Evolutionary conservation across 176 grass and related monocot genomes (phyloP).

Genomic region (Carex myosuroides): DNA sequence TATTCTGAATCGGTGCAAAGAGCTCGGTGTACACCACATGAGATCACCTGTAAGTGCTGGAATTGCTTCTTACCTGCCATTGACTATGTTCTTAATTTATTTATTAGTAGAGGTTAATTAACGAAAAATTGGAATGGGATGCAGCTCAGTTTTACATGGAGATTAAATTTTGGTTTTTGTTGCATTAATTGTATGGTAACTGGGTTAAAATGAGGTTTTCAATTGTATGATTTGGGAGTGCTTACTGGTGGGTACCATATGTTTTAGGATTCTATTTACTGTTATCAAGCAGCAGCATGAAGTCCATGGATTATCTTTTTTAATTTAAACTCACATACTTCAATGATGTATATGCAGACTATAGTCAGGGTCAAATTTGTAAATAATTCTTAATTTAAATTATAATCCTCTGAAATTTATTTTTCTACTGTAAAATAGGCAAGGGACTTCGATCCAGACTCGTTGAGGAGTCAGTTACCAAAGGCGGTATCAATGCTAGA

Average conservation of each 20-base stretch:
- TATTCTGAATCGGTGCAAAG: constrained; percentile 61
- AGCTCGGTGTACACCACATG: constrained; percentile 61
- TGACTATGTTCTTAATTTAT: not conserved
- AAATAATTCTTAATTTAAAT: not conserved
- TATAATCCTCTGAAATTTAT: not conserved
- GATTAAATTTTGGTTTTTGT: not conserved
- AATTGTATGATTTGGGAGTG: not conserved
- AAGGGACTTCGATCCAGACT: constrained; percentile 75
- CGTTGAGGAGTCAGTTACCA: constrained; percentile 59
- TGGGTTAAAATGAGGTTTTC: not conserved
- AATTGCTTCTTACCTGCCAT: not conserved
- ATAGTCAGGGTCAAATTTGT: not conserved
- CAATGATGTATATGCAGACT: not conserved
- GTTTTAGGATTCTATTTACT: not conserved
- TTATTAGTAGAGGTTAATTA: not conserved
- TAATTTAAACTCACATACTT: not conserved
- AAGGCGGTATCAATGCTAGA: constrained; percentile 75
- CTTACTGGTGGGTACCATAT: not conserved
- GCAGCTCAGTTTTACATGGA: not conserved
- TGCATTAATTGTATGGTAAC: not conserved
- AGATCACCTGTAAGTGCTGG: constrained; percentile 53
- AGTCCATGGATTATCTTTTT: not conserved
- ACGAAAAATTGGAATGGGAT: not conserved
- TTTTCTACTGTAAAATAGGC: constrained; percentile 31
- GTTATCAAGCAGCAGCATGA: not conserved